phyloP scores from a whole-genome alignment of 192 early-diverging fungal genomes.

The Coemansia biformis region DNA sequence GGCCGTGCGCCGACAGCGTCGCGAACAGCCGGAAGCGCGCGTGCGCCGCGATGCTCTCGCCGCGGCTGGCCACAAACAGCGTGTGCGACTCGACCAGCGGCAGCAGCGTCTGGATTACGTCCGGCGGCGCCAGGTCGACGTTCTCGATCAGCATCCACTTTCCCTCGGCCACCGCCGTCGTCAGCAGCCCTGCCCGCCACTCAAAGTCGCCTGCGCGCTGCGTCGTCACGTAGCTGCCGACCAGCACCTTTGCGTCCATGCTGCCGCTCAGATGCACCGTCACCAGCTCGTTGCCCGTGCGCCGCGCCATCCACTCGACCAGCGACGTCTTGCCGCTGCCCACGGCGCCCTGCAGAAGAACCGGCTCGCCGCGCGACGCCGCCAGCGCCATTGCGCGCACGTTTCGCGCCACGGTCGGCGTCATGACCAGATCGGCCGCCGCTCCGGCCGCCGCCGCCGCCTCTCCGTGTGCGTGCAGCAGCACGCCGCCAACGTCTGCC shows the following conservation, averaged over 20 bases:
- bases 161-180: constrained; percentile 83
- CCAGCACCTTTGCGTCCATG: constrained; percentile 88
- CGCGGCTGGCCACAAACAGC: constrained; percentile 86
- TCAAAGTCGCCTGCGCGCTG: constrained; percentile 87
- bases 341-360: constrained; percentile 77
- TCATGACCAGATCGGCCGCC: constrained; percentile 58
- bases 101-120: constrained; percentile 87
- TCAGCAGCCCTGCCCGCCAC: constrained; percentile 92
- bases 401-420: constrained; percentile 69
- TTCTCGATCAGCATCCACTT: constrained; percentile 97
- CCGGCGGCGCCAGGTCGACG: constrained; percentile 90
- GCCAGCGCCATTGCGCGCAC: constrained; percentile 79
- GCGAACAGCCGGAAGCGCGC: constrained; percentile 90
- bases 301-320: constrained; percentile 78
- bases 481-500: constrained; percentile 41
- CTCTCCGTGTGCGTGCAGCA: constrained; percentile 36
- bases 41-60: constrained; percentile 78
- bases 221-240: constrained; percentile 94
- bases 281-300: constrained; percentile 75
- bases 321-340: constrained; percentile 89
- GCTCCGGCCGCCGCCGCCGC: constrained; percentile 5
- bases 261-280: constrained; percentile 96
- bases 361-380: constrained; percentile 77
- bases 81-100: constrained; percentile 84
- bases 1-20: constrained; percentile 61